Evolutionary conservation across 176 grass and related monocot species (phyloP), one percentile per base, ranked within the genome.

Genomic region (Eremochloa ophiuroides): DNA sequence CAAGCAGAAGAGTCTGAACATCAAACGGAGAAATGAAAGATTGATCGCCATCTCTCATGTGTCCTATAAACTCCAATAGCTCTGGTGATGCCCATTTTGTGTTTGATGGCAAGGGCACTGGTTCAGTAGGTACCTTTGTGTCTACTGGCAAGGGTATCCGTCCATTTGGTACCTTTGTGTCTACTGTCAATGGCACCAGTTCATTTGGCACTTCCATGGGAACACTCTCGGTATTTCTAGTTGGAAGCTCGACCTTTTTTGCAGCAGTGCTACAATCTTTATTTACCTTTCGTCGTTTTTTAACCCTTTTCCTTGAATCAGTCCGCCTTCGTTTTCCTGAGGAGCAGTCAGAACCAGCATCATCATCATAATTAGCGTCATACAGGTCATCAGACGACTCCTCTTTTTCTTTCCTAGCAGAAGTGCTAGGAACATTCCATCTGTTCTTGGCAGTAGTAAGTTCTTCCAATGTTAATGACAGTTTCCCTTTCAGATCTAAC

Each of bases 371-470:
- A 79, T 92, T 81, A 86, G 87, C 85, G 7, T 93, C 88, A 86
- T 95, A 99, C 55, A 93, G 85, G 50, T 99, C 93, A 66, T 95
- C 91, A 51, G 93, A 95, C 58, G 91, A 95, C 71, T 99, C 93
- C 27, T 87, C 84, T 66, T 95, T 95, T 80, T 79, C 82, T 85
- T 89, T 89, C 46, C 78, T 85, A 66, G 77, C 40, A 31, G 59
- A 80, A 79, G 84, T 64, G 68, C 64, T 87, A 85, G 85, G 87
- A 51, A 59, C 80, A 87, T 84, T 94, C 91, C 91, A 93, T 79
- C 81, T 70, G 37, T 78, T 89, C 77, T 93, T 99, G 64, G 96
- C 93, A 82, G 28, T 90, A 82, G 71, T 88, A 68, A 99, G 87
- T 83, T 99, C 96, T 80, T 95, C 88, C 43, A 99, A 77, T 83